Conservation (phyloP, 2,329 filamentous ascomycete genomes). For the Thelonectria blattea region DNA sequence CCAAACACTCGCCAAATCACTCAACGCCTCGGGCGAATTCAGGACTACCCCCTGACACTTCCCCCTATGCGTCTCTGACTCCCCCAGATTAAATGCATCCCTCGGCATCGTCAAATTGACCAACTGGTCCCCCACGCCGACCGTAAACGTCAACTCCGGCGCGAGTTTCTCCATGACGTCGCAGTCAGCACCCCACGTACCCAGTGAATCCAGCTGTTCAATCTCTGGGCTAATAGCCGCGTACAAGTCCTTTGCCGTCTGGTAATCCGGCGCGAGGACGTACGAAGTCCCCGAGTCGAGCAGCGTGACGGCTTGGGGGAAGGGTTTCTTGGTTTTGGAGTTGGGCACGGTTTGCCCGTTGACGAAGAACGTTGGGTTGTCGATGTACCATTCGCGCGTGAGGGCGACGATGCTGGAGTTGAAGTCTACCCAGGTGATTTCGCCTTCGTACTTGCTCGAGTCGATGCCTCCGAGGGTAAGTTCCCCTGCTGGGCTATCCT, state of each 20-base stretch:
- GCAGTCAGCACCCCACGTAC: conserved; percentile 45
- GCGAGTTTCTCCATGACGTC: conserved; percentile 36
- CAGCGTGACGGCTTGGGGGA: conserved; percentile 30
- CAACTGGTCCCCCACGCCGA: conserved; percentile 32
- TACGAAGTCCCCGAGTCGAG: conserved; percentile 43
- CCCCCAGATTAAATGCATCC: conserved; percentile 42
- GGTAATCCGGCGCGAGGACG: conserved; percentile 40
- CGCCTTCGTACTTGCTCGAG: conserved; percentile 37
- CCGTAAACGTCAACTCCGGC: conserved; percentile 39
- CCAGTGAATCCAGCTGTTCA: conserved; percentile 37
- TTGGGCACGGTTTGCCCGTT: conserved; percentile 27
- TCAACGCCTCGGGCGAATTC: conserved; percentile 25
- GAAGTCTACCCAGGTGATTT: conserved; percentile 36
- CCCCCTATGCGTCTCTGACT: conserved; percentile 29
- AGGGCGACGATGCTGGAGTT: conserved; percentile 25
- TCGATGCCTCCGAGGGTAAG: conserved; percentile 45
- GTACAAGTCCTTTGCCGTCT: conserved; percentile 40
- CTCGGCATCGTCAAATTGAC: conserved; percentile 41
- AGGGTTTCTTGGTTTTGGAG: conserved; percentile 21
- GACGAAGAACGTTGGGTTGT: conserved; percentile 37
- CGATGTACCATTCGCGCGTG: conserved; percentile 35
- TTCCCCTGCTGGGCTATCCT: conserved; percentile 28
- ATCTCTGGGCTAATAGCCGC: conserved; percentile 40
- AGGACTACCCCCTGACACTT: conserved; percentile 44
- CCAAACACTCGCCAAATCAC: conserved; percentile 35